Base-by-base conservation (phyloP, 2,329 filamentous ascomycete species). In the Mycocentrospora acerina region DNA sequence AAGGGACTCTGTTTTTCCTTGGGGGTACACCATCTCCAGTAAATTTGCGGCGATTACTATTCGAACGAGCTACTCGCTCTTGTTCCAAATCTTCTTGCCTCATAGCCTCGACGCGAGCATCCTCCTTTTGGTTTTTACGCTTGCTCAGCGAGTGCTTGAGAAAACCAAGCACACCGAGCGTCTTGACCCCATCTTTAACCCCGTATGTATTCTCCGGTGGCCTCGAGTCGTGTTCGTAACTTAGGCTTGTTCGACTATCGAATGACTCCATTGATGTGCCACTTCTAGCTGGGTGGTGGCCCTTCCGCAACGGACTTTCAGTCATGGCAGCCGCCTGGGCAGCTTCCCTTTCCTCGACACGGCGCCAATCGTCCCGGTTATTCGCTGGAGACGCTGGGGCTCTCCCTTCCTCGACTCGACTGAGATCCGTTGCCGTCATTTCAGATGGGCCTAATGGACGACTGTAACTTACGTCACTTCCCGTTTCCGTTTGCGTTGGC, bases 11-110 rank as follows among this genome's bases (percentile, higher is more conserved):
- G 19, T 55, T 50, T 18, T 54, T 47, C 33, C 58, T 58, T 3
- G 62, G 58, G n/a, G 59, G 54, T 15, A 40, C 30, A 13, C 83
- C 83, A 59, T 90, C 86, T 18, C 81, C 85, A 2, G 85, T 88
- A 45, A 80, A 88, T 52, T 75, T 75, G 15, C 82, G 80, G n/a
- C 77, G 59, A 17, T 57, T 76, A 24, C 78, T 79, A 42, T 77
- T 74, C 37, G 69, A 69, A 52, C 78, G 71, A 32, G 73, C 71
- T 18, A 79, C 52, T 16, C 71, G 69, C 53, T 81, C 78, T 32
- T 79, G 68, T 48, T 77, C 76, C 16, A 71, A 62, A 42, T 77
- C 75, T 44, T 73, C 74, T 44, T 67, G 70, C 36, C 71, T 71
- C 40, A 77, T 64, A 29, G 72, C 72, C 34, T 77, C 78, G 4